Evolutionary conservation across 2,329 filamentous ascomycete genomes (phyloP).

Genomic region (Fusarium aywerte): DNA sequence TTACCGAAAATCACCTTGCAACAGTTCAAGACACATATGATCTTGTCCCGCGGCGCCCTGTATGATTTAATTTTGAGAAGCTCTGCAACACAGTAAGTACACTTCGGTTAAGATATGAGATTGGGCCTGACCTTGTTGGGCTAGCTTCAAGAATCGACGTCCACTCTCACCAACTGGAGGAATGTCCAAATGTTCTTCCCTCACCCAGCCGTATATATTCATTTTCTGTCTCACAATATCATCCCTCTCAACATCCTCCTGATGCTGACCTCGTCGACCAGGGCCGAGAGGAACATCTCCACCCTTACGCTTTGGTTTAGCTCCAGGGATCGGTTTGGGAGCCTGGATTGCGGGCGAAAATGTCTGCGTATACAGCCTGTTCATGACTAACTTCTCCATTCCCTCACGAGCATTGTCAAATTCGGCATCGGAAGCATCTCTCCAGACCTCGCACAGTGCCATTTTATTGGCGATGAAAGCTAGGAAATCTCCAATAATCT

Average conservation of each 20-base stretch:
- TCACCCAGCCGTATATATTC: conserved; percentile 94
- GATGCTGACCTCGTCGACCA: conserved; percentile 92
- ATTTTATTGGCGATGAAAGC: conserved; percentile 99
- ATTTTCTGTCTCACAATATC: conserved; percentile 97
- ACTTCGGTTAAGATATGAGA: neutral
- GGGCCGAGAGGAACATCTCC: conserved; percentile 77
- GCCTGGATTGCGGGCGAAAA: conserved; percentile 94
- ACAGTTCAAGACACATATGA: conserved; percentile 97
- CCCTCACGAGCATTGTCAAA: conserved; percentile 98
- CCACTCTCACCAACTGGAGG: conserved; percentile 85
- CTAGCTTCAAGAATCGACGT: conserved; percentile 85
- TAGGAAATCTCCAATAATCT: conserved; percentile 96
- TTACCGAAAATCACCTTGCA: conserved; percentile 98
- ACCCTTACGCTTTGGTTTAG: conserved; percentile 74
- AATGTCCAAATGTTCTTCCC: conserved; percentile 93
- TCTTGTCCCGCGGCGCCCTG: conserved; percentile 95
- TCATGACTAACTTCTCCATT: conserved; percentile 99
- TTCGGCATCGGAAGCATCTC: conserved; percentile 92
- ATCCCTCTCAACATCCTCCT: conserved; percentile 96
- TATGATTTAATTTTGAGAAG: conserved; percentile 96
- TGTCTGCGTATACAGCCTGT: conserved; percentile 91
- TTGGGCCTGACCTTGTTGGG: conserved; percentile 80
- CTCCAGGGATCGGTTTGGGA: conserved; percentile 76
- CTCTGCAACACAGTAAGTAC: conserved; percentile 64
- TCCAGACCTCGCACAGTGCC: conserved; percentile 96